Base-by-base conservation (phyloP, 768 basidiomycete species). In the Sistotremastrum niveocremeum region DNA sequence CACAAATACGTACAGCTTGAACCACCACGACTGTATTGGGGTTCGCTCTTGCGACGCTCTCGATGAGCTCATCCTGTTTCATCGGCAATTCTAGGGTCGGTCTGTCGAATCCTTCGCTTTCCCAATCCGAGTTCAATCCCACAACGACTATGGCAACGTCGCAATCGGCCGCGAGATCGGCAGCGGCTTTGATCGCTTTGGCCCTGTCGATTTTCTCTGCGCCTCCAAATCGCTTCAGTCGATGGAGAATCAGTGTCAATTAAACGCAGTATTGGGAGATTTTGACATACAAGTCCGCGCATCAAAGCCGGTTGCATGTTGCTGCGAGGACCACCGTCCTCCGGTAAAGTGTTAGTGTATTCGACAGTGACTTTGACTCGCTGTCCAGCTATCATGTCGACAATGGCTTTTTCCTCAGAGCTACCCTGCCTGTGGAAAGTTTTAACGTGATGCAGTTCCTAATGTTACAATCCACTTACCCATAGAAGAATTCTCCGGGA, bases 31-130 rank as follows among this genome's bases (percentile, higher is more conserved):
- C 60, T 2, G 74, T 77, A 46, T 72, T 72, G 2, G 69, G 64
- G 54, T 82, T 82, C 4, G 65, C 78, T 40, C 65, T 61, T 4
- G 70, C 69, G 9, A 84, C 54, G 39, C 65, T 64, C 4, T 57
- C 47, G 45, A 82, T 76, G 5, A 79, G 60, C 56, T 81, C 75
- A 55, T 83, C 71, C 51, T 77, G 74, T 9, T 63, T 57, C 4
- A 75, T 73, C 39, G 81, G 81, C 54, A 83, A 65, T 40, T 68
- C 60, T 29, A 85, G 63, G 2, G 73, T 69, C 8, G 74, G 74
- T 34, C 83, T 65, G 52, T 85, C 83, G 52, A 80, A 83, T 6
- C 80, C 79, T 60, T 84, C 83, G 49, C 74, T 76, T 62, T 85
- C 81, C 77, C 78, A 84, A 60, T 85, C 79, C 0, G 75, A 73